Evolutionary conservation across 2,329 filamentous ascomycete species (phyloP), one percentile per base, ranked within the genome.

Genomic region (Ophiocordyceps australis): DNA sequence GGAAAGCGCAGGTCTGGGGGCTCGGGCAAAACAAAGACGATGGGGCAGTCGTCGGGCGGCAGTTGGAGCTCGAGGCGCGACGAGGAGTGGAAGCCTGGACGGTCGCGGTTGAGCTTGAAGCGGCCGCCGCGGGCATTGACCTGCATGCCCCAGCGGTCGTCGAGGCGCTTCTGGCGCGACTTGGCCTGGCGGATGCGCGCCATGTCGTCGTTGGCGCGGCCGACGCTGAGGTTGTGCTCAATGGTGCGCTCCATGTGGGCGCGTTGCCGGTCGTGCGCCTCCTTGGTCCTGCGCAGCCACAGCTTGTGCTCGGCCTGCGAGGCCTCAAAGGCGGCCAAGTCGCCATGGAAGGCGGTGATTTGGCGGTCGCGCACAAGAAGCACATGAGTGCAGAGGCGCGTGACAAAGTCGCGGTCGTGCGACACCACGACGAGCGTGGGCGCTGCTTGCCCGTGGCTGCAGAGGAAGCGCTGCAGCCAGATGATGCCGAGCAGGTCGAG

Each of bases 171-270:
- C 51, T 85, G 78, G 1, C 80, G 62, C 5, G 74, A 80, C 34
- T 83, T 85, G 4, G 80, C 81, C 54, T 85, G 78, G n/a, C 78
- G 71, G 3, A 91, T 59, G 44, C 83, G 85, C 43, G 86, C 86
- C 37, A 83, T 75, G 40, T 91, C 81, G 17, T 81, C 78, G 15
- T 74, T 75, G 24, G 72, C 71, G 43, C 74, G 78, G 6, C 79
- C 82, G 13, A 74, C 66, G 35, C 74, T 75, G 39, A 82, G 65
- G 36, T 79, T 86, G 31, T 74, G 66, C 13, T 65, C 60, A 26
- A 91, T 82, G 1, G 73, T 78, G 37, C 78, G 68, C 47, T 86
- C 74, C 32, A 91, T 79, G 39, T 89, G 79, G 4, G 76, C 70
- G 28, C 72, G 75, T 44, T 91, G 79, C 42, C 70, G 74, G 28